Percentiles rank a stretch among this genome's conserved stretches.
Conservation (phyloP, 352 stramenopile species). For the Phytophthora melonis region DNA sequence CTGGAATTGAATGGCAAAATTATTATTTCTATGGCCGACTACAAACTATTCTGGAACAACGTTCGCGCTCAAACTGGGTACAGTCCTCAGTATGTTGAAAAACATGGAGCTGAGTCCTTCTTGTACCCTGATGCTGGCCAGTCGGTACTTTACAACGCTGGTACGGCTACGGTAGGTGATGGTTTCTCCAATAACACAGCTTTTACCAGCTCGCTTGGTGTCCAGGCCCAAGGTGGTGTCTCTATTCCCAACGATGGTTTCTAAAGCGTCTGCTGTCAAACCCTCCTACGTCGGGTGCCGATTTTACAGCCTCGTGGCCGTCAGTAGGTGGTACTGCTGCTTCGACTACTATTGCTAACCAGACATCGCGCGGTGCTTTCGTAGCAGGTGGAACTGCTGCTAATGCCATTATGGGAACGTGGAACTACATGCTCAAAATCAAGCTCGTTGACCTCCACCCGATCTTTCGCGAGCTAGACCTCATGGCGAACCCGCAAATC, state of each 20-base stretch:
- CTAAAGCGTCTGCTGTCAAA: slow-evolving; percentile 18
- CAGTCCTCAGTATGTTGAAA: slow-evolving; percentile 27
- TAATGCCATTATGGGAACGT: slow-evolving; percentile 11
- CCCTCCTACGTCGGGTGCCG: slow-evolving; percentile 10
- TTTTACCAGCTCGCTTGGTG: not conserved
- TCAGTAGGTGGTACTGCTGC: not conserved
- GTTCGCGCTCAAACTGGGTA: slow-evolving; percentile 37
- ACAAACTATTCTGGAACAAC: slow-evolving; percentile 39
- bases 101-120: slow-evolving; percentile 43
- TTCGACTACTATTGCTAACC: not conserved
- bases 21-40: slow-evolving; percentile 31
- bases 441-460: slow-evolving; percentile 7
- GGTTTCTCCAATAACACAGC: slow-evolving; percentile 27
- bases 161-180: not conserved
- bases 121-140: slow-evolving; percentile 33
- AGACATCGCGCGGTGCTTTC: not conserved
- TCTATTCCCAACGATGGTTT: slow-evolving; percentile 23
- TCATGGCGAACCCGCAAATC: slow-evolving; percentile 21
- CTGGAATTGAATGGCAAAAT: slow-evolving; percentile 38
- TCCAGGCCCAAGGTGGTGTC: not conserved
- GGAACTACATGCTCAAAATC: slow-evolving; percentile 16
- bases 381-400: slow-evolving; percentile 1
- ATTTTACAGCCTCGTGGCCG: slow-evolving; percentile 1
- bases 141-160: not conserved
- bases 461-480: slow-evolving; percentile 5